Percentiles rank a stretch among this genome's conserved stretches.
Evolutionary conservation across 768 basidiomycete species (phyloP).

Genomic region (Rhodotorula babjevae): DNA sequence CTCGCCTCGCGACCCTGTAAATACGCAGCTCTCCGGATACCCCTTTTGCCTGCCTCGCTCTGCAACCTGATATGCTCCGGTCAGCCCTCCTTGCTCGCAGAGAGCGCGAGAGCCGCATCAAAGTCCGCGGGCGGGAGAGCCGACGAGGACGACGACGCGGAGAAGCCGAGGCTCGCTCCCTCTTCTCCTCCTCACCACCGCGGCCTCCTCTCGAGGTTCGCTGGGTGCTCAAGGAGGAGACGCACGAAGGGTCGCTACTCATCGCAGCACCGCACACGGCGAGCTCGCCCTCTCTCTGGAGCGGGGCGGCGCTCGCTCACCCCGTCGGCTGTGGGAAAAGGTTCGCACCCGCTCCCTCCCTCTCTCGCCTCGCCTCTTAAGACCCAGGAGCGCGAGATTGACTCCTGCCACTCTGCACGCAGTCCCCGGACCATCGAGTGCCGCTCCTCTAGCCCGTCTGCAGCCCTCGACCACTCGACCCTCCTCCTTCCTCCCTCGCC

Average conservation of each 20-base stretch:
- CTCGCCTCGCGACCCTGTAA: too few species aligned
- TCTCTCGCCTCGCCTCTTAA: neutral
- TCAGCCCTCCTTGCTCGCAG: too few species aligned
- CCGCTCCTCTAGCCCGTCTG: neutral
- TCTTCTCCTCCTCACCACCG: too few species aligned
- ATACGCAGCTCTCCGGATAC: too few species aligned
- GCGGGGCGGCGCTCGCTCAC: neutral
- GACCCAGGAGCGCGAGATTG: too few species aligned
- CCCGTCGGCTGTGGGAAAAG: constrained; percentile 33
- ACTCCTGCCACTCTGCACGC: neutral
- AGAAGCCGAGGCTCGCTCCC: too few species aligned
- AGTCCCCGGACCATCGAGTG: constrained; percentile 26
- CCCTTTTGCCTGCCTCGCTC: too few species aligned
- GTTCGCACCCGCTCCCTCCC: neutral
- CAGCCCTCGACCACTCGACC: neutral
- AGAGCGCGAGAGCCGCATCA: too few species aligned
- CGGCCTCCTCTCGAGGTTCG: too few species aligned
- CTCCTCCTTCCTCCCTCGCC: neutral
- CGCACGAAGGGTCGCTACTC: constrained; percentile 26
- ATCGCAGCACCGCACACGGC: constrained; percentile 27
- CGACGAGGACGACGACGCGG: too few species aligned
- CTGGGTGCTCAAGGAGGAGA: neutral
- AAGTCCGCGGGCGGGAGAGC: too few species aligned
- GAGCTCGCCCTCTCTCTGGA: neutral
- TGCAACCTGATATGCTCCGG: too few species aligned